phyloP scores from a whole-genome alignment of 768 basidiomycete species.

The Serendipita sp. region DNA sequence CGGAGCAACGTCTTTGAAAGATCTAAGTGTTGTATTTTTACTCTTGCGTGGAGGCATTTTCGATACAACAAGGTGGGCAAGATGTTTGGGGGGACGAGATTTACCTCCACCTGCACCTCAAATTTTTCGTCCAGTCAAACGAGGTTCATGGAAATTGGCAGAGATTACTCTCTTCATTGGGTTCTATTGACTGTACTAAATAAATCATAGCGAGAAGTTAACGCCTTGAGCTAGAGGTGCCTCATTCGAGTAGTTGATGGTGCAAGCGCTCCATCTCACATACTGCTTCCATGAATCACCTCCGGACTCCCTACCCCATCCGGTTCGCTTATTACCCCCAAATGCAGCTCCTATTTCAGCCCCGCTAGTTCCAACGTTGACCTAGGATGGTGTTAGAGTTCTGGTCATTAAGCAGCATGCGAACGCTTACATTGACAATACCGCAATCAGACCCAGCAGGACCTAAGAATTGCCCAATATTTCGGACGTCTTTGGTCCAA shows the following conservation, averaged over 20 bases:
- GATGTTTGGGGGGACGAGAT: background rate
- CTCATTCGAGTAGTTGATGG: slow-evolving; percentile 80
- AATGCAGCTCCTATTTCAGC: slow-evolving; percentile 77
- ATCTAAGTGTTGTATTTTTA: background rate
- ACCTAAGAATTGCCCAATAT: slow-evolving; percentile 84
- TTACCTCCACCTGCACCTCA: background rate
- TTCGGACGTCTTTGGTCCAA: slow-evolving; percentile 74
- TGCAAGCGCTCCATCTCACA: slow-evolving; percentile 82
- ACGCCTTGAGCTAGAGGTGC: slow-evolving; percentile 90
- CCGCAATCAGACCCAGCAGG: slow-evolving; percentile 80
- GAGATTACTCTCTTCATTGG: background rate
- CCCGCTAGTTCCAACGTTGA: slow-evolving; percentile 53
- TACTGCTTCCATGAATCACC: slow-evolving; percentile 99
- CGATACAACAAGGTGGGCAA: too few relatives aligned
- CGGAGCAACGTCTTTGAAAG: background rate
- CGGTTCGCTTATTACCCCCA: slow-evolving; percentile 76
- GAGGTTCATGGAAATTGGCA: background rate
- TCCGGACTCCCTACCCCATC: slow-evolving; percentile 83
- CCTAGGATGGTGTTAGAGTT: slow-evolving; percentile 21
- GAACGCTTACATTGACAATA: slow-evolving; percentile 63
- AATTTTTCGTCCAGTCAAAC: background rate
- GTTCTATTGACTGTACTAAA: background rate
- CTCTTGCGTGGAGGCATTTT: background rate
- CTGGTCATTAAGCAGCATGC: slow-evolving; percentile 3
- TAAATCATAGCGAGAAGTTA: slow-evolving; percentile 32